Percentiles rank a stretch among this genome's conserved stretches.
These are phyloP conservation scores for Cercospora berteroae DNA, from an alignment of 2,329 filamentous ascomycete genomes.

Conservation along the genomic window DNA sequence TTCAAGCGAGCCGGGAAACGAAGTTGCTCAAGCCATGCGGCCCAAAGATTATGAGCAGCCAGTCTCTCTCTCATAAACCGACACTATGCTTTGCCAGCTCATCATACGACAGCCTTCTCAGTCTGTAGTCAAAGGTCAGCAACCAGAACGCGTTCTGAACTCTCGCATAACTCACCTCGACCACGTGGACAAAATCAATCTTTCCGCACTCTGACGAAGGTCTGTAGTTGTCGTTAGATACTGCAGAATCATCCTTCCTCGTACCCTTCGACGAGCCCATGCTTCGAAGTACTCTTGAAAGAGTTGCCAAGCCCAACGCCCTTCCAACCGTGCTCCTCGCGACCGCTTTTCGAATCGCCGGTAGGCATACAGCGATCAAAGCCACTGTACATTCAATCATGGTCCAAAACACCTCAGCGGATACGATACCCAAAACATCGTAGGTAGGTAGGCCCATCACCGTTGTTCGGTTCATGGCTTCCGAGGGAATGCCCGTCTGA, in stretches of 20 bases:
- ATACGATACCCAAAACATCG: constrained; percentile 23
- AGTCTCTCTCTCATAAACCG: background rate
- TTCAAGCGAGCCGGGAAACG: too few species aligned
- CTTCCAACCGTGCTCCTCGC: constrained; percentile 14
- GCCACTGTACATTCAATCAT: constrained; percentile 20
- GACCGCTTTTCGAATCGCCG: constrained; percentile 12
- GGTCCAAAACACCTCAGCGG: constrained; percentile 20
- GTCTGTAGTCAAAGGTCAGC: background rate
- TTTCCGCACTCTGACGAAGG: background rate
- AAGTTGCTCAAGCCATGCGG: too few species aligned
- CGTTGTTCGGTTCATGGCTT: constrained; percentile 15
- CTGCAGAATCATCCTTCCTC: background rate
- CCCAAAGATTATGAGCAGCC: too few species aligned
- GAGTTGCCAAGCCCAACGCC: background rate
- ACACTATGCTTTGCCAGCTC: background rate
- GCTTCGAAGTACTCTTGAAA: constrained; percentile 8
- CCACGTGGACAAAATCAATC: background rate
- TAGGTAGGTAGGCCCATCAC: constrained; percentile 17
- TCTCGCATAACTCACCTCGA: background rate
- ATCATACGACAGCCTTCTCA: background rate
- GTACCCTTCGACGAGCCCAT: background rate
- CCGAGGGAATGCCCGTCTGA: constrained; percentile 17
- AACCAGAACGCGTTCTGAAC: background rate
- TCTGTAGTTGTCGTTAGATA: background rate
- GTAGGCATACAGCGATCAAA: constrained; percentile 19